Percentiles rank a stretch among this genome's conserved stretches.
Evolutionary conservation across 495 filamentous ascomycete species (phyloP).

Genomic region (Xylaria telfairii): DNA sequence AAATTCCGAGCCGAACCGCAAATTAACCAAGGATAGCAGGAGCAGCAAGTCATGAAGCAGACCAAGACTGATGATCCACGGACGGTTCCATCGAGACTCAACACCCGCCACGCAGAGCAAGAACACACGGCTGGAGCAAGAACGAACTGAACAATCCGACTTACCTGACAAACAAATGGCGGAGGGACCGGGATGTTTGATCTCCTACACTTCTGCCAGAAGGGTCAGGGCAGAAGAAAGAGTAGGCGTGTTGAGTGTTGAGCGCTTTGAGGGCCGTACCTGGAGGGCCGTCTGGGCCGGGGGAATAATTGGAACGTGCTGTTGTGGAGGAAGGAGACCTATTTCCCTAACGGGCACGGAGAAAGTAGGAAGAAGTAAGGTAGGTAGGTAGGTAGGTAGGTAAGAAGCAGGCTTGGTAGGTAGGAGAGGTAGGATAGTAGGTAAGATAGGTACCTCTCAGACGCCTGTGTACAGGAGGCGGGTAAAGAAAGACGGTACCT

Average conservation of each 20-base stretch:
- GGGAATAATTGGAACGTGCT: constrained; percentile 18
- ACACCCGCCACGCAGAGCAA: constrained; percentile 2
- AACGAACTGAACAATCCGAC: neutral
- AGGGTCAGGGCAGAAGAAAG: neutral
- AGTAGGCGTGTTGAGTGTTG: neutral
- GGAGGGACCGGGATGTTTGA: neutral
- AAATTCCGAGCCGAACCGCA: constrained; percentile 27
- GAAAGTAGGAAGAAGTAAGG: neutral
- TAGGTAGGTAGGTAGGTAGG: constrained; percentile 2
- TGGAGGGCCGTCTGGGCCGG: neutral
- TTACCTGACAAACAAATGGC: constrained; percentile 15
- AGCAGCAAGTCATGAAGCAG: constrained; percentile 20
- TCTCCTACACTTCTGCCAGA: neutral
- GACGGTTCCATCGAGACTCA: neutral
- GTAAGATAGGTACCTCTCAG: neutral
- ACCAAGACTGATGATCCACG: neutral
- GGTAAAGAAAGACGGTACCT: neutral
- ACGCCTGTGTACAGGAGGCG: neutral
- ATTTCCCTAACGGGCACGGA: constrained; percentile 24
- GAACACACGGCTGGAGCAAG: neutral
- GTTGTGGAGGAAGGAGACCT: constrained; percentile 6
- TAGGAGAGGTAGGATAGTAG: too few species aligned
- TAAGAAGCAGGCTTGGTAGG: constrained; percentile 4
- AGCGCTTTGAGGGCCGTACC: neutral
- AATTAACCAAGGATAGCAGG: constrained; percentile 26